phyloP scores from a whole-genome alignment of 768 basidiomycete species.

The Lepiota brunneoincarnata region DNA sequence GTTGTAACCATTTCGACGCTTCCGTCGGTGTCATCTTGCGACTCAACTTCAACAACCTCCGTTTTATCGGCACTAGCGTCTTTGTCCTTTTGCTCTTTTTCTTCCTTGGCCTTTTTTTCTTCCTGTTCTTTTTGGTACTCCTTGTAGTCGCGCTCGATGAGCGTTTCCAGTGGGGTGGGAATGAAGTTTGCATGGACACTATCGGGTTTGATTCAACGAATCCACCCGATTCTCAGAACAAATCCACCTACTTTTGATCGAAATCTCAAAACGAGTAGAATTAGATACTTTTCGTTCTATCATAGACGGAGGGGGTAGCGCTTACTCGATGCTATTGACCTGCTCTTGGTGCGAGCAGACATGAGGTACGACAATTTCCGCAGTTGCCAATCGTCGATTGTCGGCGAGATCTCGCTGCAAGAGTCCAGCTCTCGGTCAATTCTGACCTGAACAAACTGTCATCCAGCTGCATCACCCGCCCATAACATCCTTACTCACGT shows the following conservation, averaged over 20 bases:
- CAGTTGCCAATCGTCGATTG: slow-evolving; percentile 30
- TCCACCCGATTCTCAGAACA: not conserved
- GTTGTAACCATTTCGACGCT: slow-evolving; percentile 22
- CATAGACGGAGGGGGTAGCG: not conserved
- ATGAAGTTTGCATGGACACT: slow-evolving; percentile 29
- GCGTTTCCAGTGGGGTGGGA: slow-evolving; percentile 30
- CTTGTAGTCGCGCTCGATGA: slow-evolving; percentile 35
- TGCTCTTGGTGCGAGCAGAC: slow-evolving; percentile 43
- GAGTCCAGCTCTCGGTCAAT: slow-evolving; percentile 23
- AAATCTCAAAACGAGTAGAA: slow-evolving; percentile 23
- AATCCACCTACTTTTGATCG: slow-evolving; percentile 28
- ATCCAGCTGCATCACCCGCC: not conserved
- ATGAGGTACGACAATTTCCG: slow-evolving; percentile 39
- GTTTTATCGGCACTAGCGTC: slow-evolving; percentile 14
- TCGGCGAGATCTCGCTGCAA: slow-evolving; percentile 15
- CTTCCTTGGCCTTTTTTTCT: slow-evolving; percentile 17
- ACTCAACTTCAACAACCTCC: not conserved
- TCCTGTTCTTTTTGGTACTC: slow-evolving; percentile 27
- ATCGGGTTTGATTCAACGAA: slow-evolving; percentile 12
- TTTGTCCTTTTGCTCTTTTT: slow-evolving; percentile 16
- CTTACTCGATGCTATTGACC: slow-evolving; percentile 46
- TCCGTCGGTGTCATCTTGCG: not conserved
- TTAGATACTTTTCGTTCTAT: not conserved
- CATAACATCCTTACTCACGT: slow-evolving; percentile 25
- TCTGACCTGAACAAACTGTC: slow-evolving; percentile 23